Conservation (phyloP, 192 early-diverging fungal genomes). For the Podila epigama region DNA sequence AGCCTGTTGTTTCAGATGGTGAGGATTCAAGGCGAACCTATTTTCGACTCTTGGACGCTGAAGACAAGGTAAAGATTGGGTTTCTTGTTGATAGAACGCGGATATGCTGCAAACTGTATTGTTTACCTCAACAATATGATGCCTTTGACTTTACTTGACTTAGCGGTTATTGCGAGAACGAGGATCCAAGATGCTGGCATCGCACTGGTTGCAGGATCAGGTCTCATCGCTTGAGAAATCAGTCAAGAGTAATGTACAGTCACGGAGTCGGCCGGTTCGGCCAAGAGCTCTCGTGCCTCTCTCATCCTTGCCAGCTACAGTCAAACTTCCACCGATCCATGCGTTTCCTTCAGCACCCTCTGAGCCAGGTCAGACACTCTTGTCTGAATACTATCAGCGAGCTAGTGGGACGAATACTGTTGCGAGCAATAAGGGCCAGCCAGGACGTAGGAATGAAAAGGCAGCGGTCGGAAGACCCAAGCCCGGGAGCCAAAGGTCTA, state of each 20-base stretch:
- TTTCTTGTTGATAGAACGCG: neutral
- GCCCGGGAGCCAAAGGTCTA: neutral
- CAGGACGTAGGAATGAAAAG: neutral
- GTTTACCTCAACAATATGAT: too few relatives aligned
- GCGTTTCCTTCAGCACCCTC: neutral
- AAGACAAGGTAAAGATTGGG: conserved; percentile 22
- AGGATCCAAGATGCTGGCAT: conserved; percentile 39
- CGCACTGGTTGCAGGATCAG: conserved; percentile 47
- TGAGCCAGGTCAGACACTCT: conserved; percentile 13
- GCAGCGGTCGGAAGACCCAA: neutral
- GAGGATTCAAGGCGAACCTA: neutral
- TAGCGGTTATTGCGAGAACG: conserved; percentile 40
- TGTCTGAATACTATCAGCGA: conserved; percentile 38
- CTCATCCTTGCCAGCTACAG: conserved; percentile 3
- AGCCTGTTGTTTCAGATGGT: neutral
- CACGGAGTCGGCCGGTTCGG: conserved; percentile 4
- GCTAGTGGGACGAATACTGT: too few relatives aligned
- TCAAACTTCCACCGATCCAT: neutral
- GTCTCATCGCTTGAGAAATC: conserved; percentile 39
- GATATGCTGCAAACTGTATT: too few relatives aligned
- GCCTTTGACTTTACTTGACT: neutral
- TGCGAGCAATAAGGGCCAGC: neutral
- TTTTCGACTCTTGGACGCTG: conserved; percentile 36
- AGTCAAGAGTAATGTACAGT: conserved; percentile 6
- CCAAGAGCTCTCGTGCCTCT: conserved; percentile 12